Percentiles rank a stretch among this genome's conserved stretches.
phyloP scores from a whole-genome alignment of 1,284 basidiomycete genomes.

The Sporisorium reilianum region DNA sequence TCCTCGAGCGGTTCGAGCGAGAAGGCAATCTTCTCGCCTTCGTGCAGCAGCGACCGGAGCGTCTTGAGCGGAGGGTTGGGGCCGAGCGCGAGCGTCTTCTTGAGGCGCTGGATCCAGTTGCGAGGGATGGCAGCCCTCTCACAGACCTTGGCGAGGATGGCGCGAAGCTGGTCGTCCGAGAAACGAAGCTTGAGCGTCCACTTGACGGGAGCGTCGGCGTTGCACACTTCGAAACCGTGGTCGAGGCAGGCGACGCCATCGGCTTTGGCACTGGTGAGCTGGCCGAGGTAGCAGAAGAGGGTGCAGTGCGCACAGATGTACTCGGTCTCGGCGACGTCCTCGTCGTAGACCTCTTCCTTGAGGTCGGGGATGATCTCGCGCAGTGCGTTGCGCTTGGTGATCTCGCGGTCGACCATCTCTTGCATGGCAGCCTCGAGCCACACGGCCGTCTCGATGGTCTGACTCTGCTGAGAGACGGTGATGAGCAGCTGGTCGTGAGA shows the following conservation, averaged over 20 bases:
- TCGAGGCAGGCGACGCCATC: constrained; percentile 84
- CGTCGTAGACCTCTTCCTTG: constrained; percentile 79
- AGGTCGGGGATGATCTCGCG: constrained; percentile 74
- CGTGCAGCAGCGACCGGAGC: constrained; percentile 81
- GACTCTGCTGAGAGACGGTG: constrained; percentile 92
- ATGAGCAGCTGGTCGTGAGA: constrained; percentile 96
- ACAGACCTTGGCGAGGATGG: constrained; percentile 60
- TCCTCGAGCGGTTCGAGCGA: constrained; percentile 79
- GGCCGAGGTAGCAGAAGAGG: constrained; percentile 93
- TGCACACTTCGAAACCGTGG: constrained; percentile 83
- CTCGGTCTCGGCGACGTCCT: constrained; percentile 88
- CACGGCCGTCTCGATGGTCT: constrained; percentile 89
- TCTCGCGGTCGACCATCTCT: constrained; percentile 90
- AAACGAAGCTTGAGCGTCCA: constrained; percentile 82
- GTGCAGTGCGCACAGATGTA: constrained; percentile 96
- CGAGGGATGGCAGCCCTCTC: constrained; percentile 81
- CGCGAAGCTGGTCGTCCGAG: constrained; percentile 79
- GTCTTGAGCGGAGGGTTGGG: constrained; percentile 80
- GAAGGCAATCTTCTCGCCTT: constrained; percentile 86
- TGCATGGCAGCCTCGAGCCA: constrained; percentile 81
- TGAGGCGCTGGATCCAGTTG: constrained; percentile 81
- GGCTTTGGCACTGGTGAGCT: constrained; percentile 76
- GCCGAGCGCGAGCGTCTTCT: constrained; percentile 74
- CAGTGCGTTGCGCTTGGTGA: constrained; percentile 75
- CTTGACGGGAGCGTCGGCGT: constrained; percentile 74